A percentile compares a stretch with the other conserved stretches of the same genome.
Conservation (phyloP, 2,329 filamentous ascomycete genomes). For the Venturia pyrina region DNA sequence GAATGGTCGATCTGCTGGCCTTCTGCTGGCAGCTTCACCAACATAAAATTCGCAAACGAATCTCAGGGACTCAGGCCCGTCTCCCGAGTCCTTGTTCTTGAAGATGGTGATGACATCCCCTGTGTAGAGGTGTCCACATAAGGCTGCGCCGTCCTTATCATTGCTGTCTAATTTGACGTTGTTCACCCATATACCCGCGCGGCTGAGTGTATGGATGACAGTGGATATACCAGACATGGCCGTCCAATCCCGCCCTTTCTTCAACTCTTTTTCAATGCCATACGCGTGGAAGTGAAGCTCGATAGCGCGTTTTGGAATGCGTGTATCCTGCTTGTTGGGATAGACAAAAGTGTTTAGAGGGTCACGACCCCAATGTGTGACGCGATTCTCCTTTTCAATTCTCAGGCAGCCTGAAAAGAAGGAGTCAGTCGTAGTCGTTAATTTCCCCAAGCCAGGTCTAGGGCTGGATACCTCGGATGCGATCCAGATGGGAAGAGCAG, state of each 20-base stretch:
- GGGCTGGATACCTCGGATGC: not conserved
- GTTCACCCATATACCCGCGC: slow-evolving; percentile 68
- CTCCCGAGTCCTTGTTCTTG: not conserved
- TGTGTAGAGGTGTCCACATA: slow-evolving; percentile 60
- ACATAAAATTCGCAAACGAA: slow-evolving; percentile 35
- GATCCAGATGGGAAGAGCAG: not conserved
- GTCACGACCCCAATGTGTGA: slow-evolving; percentile 67
- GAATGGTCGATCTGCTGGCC: slow-evolving; percentile 12
- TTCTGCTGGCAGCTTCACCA: slow-evolving; percentile 23
- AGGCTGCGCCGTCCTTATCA: slow-evolving; percentile 37
- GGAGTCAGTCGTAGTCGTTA: slow-evolving; percentile 58
- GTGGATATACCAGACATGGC: slow-evolving; percentile 47
- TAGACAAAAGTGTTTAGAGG: slow-evolving; percentile 59
- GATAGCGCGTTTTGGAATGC: slow-evolving; percentile 73
- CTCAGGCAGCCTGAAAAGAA: slow-evolving; percentile 53
- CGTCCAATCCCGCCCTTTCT: slow-evolving; percentile 43
- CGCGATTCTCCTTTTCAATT: slow-evolving; percentile 46
- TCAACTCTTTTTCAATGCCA: slow-evolving; percentile 49
- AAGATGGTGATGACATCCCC: slow-evolving; percentile 64
- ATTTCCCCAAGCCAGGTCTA: slow-evolving; percentile 38
- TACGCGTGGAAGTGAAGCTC: slow-evolving; percentile 66
- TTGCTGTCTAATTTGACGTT: slow-evolving; percentile 52
- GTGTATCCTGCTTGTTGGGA: slow-evolving; percentile 50
- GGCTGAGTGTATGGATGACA: slow-evolving; percentile 72
- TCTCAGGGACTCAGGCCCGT: slow-evolving; percentile 23